Evolutionary conservation across 2,329 filamentous ascomycete genomes (phyloP).

Genomic region (Magnaporthiopsis incrustans): DNA sequence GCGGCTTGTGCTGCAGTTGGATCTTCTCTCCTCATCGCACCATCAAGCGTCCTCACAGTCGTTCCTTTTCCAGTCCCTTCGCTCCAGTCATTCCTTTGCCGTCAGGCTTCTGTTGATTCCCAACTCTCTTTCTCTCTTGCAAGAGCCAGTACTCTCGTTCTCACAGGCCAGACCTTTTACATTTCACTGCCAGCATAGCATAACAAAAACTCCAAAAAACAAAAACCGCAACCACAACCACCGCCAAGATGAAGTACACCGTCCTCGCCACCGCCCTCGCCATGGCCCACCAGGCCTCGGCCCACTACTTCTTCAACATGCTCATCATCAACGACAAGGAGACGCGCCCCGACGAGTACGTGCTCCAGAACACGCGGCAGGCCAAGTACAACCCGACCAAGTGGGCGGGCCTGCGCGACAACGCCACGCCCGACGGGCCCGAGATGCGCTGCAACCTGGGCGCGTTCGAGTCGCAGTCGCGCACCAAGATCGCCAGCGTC

Average conservation of each 20-base stretch:
- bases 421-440: constrained; percentile 24
- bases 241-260: constrained; percentile 11
- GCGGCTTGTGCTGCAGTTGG: not conserved
- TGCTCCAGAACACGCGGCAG: constrained; percentile 33
- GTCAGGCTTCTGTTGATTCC: not conserved
- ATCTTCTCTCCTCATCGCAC: not conserved
- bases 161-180: not conserved
- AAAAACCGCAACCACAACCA: not conserved
- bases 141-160: not conserved
- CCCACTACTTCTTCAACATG: constrained; percentile 29
- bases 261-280: constrained; percentile 12
- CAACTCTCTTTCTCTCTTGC: not conserved
- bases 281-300: constrained; percentile 11
- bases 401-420: constrained; percentile 8
- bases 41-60: not conserved
- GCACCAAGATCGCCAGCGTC: constrained; percentile 34
- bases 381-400: constrained; percentile 26
- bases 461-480: constrained; percentile 21
- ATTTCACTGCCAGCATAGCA: not conserved
- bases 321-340: constrained; percentile 34
- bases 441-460: constrained; percentile 37
- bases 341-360: constrained; percentile 34
- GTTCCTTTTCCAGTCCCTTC: not conserved
- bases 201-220: not conserved
- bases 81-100: not conserved